phyloP scores from a whole-genome alignment of 495 filamentous ascomycete species.

The Umbilicaria muhlenbergii region DNA sequence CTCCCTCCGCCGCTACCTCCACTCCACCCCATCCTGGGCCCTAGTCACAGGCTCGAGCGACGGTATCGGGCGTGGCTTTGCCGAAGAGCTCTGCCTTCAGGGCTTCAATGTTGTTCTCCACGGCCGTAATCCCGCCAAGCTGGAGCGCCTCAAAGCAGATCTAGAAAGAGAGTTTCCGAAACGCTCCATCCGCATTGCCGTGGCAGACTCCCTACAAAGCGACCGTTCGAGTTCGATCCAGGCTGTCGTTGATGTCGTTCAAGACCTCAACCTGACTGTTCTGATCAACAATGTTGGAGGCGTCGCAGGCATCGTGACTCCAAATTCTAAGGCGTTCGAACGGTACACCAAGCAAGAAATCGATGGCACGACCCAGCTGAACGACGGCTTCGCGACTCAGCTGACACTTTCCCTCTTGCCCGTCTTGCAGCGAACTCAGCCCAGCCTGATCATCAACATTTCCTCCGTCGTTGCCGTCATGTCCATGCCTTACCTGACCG shows the following conservation, averaged over 20 bases:
- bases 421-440: slow-evolving; percentile 13
- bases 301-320: slow-evolving; percentile 3
- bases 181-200: slow-evolving; percentile 12
- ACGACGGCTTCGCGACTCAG: slow-evolving; percentile 25
- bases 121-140: slow-evolving; percentile 34
- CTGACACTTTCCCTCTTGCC: slow-evolving; percentile 26
- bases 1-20: slow-evolving; percentile 1
- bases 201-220: slow-evolving; percentile 19
- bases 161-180: slow-evolving; percentile 19
- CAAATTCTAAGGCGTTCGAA: slow-evolving; percentile 11
- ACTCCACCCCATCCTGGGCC: slow-evolving; percentile 27
- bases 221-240: slow-evolving; percentile 3
- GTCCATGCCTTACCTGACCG: slow-evolving; percentile 19
- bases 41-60: slow-evolving; percentile 43
- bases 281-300: slow-evolving; percentile 37
- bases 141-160: slow-evolving; percentile 16
- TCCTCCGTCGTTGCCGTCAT: slow-evolving; percentile 18
- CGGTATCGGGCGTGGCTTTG: slow-evolving; percentile 40
- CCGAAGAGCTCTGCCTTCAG: slow-evolving; percentile 29
- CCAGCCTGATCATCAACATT: slow-evolving; percentile 27
- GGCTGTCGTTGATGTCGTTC: slow-evolving; percentile 12
- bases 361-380: slow-evolving; percentile 19
- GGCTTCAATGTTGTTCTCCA: slow-evolving; percentile 46
- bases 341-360: slow-evolving; percentile 12
- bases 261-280: slow-evolving; percentile 18